phyloP scores from a whole-genome alignment of 345 rosid genomes.

The Excoecaria cochinchinensis region DNA sequence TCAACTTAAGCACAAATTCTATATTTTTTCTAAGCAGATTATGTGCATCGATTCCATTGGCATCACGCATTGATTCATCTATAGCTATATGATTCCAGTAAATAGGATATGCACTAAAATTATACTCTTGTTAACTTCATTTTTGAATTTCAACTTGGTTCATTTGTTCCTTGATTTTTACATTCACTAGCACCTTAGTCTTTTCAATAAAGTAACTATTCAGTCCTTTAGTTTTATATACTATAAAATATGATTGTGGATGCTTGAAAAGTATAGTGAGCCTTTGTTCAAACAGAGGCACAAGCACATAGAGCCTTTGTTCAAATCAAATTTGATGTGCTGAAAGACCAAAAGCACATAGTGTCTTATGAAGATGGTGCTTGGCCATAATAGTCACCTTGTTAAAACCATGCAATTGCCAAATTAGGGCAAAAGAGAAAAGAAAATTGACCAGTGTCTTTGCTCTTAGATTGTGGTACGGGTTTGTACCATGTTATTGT shows the following conservation, averaged over 20 bases:
- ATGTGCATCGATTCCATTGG: not conserved
- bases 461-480: conserved; percentile 25
- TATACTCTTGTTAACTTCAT: not conserved
- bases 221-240: no score
- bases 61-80: not conserved
- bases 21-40: not conserved
- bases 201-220: not conserved
- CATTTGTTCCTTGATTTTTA: not conserved
- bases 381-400: not conserved
- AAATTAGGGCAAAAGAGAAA: not conserved
- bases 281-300: no score
- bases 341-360: not conserved
- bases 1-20: not conserved
- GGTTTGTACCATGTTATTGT: conserved; percentile 19
- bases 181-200: not conserved
- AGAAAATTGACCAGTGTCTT: not conserved
- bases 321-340: no score
- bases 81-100: not conserved
- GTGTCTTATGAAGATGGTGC: not conserved
- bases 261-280: not conserved
- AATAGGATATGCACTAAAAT: not conserved
- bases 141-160: not conserved
- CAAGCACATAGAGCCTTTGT: no score
- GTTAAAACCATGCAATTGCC: conserved; percentile 1
- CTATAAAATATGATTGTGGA: not conserved